Evolutionary conservation across 345 rosid species (phyloP).

Genomic region (thale cress (Arabidopsis thaliana)): DNA sequence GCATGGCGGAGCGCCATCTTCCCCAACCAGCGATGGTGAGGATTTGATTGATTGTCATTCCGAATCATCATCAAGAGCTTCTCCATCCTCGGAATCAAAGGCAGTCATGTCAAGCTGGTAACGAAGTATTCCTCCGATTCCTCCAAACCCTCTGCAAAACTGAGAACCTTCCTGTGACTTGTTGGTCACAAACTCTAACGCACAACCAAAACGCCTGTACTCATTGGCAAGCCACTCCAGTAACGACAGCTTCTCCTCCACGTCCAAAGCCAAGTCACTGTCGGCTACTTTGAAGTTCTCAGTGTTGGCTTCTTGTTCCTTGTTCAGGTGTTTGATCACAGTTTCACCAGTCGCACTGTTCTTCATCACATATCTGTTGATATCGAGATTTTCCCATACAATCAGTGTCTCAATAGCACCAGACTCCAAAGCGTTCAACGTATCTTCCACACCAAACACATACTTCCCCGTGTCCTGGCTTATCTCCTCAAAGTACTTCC

Average conservation of each 20-base stretch:
- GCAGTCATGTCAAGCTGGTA: slow-evolving; percentile 14
- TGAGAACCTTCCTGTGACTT: slow-evolving; percentile 1
- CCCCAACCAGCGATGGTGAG: slow-evolving; percentile 4
- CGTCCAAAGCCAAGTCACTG: neutral
- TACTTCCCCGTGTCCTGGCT: neutral
- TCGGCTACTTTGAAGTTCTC: neutral
- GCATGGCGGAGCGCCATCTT: neutral
- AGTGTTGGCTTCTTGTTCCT: neutral
- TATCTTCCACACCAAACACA: slow-evolving; percentile 3
- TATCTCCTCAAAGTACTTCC: neutral
- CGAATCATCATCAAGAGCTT: neutral
- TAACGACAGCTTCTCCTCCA: neutral
- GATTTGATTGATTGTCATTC: slow-evolving; percentile 13
- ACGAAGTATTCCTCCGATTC: slow-evolving; percentile 5
- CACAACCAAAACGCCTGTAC: slow-evolving; percentile 1
- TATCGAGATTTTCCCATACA: slow-evolving; percentile 2
- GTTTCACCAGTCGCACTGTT: neutral
- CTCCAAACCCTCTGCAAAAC: slow-evolving; percentile 9
- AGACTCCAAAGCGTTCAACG: neutral
- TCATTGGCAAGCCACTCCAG: neutral
- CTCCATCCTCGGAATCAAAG: neutral
- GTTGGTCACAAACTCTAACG: neutral
- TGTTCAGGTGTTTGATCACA: neutral
- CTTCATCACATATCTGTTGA: neutral
- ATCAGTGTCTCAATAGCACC: neutral